phyloP scores from a whole-genome alignment of 805 yeast species.

The Saturnispora hagleri region DNA sequence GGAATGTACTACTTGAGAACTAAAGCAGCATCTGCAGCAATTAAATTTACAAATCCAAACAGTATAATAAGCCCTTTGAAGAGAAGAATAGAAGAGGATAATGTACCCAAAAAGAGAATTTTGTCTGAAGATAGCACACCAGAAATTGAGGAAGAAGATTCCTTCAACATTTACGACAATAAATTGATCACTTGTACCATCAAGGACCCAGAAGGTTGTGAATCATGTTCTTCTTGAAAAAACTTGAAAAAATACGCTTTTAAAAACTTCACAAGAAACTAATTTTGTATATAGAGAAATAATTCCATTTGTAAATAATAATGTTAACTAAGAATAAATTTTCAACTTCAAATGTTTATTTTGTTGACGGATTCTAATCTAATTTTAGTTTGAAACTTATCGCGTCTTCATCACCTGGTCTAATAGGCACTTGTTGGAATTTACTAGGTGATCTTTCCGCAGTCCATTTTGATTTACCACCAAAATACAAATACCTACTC shows the following conservation, averaged over 20 bases:
- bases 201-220: slow-evolving; percentile 27
- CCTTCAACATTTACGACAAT: slow-evolving; percentile 14
- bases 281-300: slow-evolving; percentile 2
- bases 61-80: background rate
- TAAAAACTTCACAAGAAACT: background rate
- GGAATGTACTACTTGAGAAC: slow-evolving; percentile 98
- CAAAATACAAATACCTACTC: slow-evolving; percentile 42
- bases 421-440: slow-evolving; percentile 39
- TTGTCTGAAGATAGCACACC: background rate
- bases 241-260: background rate
- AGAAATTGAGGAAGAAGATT: background rate
- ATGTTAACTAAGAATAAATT: background rate
- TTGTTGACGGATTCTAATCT: background rate
- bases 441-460: slow-evolving; percentile 37
- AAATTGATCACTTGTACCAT: slow-evolving; percentile 16
- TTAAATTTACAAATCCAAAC: slow-evolving; percentile 61
- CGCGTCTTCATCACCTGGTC: slow-evolving; percentile 34
- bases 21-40: slow-evolving; percentile 95
- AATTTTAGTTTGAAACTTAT: slow-evolving; percentile 6
- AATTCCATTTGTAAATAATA: background rate
- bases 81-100: background rate
- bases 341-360: background rate
- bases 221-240: slow-evolving; percentile 32
- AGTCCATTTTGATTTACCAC: slow-evolving; percentile 57
- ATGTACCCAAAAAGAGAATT: background rate